Base-by-base conservation (phyloP, 352 stramenopile species). In the Pythium guiyangense region DNA sequence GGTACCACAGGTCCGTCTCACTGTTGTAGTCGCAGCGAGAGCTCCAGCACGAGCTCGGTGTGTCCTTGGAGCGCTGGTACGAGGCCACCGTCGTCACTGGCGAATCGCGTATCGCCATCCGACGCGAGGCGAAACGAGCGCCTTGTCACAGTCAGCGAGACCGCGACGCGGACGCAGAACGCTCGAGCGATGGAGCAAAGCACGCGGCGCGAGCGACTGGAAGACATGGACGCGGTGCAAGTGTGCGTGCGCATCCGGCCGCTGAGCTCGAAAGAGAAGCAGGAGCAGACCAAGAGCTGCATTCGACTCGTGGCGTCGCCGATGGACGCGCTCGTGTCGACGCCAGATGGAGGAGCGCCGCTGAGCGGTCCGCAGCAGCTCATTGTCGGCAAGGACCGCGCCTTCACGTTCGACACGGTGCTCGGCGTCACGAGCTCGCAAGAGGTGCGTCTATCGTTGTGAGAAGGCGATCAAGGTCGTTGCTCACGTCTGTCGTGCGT, bases 321-420 rank as follows among this genome's bases (percentile, higher is more conserved):
- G 0, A 29, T 75, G 39, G 72, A 88, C 31, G 75, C 67, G 6
- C 68, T 86, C n/a, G 71, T 62, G 17, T 60, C 29, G 42, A 57
- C 68, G 46, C 47, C 54, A 12, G 22, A 37, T 1, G 49, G 58
- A 25, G 43, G 31, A 25, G 25, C 37, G 6, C 48, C 47, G 0
- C 25, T 53, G 1, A 49, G 20, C 25, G 69, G 57, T 26, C 69
- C 77, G 6, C 77, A 91, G 59, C 79, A 93, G 47, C 63, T 96
- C 14, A 68, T 91, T 25, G 84, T 91, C n/a, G 84, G 86, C 39
- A 88, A 84, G 56, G 85, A 96, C 56, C 79, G 79, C 18, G 72
- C 77, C 40, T 97, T 96, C 64, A 96, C 90, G 29, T 97, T 96
- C 46, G 90, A 97, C 61, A 80, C 87, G 18, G 82, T 96, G 15